phyloP scores from a whole-genome alignment of 352 stramenopile species.

The Phytophthora uliginosa region DNA sequence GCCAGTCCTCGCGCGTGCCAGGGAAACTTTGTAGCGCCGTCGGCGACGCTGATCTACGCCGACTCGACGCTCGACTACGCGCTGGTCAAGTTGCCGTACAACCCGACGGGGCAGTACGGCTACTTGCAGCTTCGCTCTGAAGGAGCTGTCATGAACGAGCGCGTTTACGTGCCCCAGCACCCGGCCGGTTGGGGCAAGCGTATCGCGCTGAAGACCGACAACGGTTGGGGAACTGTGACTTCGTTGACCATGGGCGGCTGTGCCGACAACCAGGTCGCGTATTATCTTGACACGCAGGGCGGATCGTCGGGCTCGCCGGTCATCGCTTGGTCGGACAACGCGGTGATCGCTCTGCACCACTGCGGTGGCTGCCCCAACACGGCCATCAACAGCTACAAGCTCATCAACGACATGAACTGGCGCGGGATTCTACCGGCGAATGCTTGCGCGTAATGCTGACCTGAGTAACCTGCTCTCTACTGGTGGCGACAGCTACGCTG shows the following conservation, averaged over 20 bases:
- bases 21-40: constrained; percentile 43
- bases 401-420: constrained; percentile 60
- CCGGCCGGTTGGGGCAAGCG: constrained; percentile 74
- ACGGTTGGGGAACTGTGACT: constrained; percentile 46
- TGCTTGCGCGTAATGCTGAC: constrained; percentile 34
- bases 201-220: constrained; percentile 68
- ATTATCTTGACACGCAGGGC: constrained; percentile 75
- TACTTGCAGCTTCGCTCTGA: constrained; percentile 65
- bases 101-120: constrained; percentile 55
- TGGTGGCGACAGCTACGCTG: background rate
- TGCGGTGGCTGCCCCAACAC: constrained; percentile 85
- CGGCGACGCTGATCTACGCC: constrained; percentile 50
- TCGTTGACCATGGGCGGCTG: constrained; percentile 61
- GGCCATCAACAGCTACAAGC: constrained; percentile 69
- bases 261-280: constrained; percentile 64
- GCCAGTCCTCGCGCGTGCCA: constrained; percentile 38
- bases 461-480: background rate
- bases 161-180: constrained; percentile 76
- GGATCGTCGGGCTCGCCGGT: constrained; percentile 82
- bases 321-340: constrained; percentile 67
- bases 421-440: constrained; percentile 53
- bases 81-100: constrained; percentile 71
- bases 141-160: constrained; percentile 57
- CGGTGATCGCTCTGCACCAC: constrained; percentile 76
- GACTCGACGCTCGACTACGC: constrained; percentile 64